A percentile compares a stretch with the other conserved stretches of the same genome.
phyloP scores from a whole-genome alignment of 345 rosid species.

The Gossypium anomalum region DNA sequence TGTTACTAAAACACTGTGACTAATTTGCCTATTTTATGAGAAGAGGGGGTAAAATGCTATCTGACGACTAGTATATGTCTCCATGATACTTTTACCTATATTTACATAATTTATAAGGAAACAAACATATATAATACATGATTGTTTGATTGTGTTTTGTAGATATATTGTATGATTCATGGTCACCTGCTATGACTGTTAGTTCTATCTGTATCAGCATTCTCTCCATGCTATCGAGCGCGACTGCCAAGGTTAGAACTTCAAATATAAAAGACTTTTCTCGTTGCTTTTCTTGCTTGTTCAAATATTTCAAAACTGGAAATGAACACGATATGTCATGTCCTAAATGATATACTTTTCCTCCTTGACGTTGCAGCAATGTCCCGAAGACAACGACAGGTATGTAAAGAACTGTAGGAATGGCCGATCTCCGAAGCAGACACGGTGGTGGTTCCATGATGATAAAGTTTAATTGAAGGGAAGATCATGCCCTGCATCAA shows the following conservation, averaged over 20 bases:
- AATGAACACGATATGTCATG: background rate
- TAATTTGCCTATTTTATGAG: too few relatives aligned
- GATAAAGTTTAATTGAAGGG: conserved; percentile 36
- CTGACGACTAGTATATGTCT: too few relatives aligned
- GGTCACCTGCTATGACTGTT: conserved; percentile 99
- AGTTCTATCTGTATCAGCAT: conserved; percentile 97
- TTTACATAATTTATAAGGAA: background rate
- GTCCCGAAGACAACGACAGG: conserved; percentile 90
- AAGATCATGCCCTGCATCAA: conserved; percentile 28
- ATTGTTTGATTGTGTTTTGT: conserved; percentile 18
- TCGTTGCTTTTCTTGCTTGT: background rate
- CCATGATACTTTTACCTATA: too few relatives aligned
- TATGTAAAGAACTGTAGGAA: conserved; percentile 92
- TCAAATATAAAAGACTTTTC: background rate
- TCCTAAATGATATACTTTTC: background rate
- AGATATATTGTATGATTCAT: conserved; percentile 96
- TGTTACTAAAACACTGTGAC: too few relatives aligned
- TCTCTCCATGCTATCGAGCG: conserved; percentile 97
- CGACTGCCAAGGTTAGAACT: conserved; percentile 70
- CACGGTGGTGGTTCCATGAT: conserved; percentile 99
- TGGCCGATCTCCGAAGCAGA: conserved; percentile 96
- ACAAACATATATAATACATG: conserved; percentile 11
- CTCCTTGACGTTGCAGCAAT: conserved; percentile 29
- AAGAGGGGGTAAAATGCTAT: too few relatives aligned
- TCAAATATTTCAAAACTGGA: background rate